These are phyloP conservation scores for Arxiozyma telluris DNA, from an alignment of 1,139 yeast genomes.

Conservation along the genomic window DNA sequence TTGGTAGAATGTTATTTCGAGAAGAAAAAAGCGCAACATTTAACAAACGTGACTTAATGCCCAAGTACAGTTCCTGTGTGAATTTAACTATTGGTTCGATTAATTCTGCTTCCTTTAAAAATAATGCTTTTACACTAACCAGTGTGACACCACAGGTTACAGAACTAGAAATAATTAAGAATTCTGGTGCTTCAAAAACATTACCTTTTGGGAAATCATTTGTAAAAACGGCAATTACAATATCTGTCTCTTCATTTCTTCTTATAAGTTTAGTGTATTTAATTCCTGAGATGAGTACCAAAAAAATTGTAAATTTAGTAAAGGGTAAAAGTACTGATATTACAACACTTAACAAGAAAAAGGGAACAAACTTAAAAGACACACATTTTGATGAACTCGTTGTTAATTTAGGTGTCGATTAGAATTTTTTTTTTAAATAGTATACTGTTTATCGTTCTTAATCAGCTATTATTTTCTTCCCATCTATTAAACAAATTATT, in stretches of 20 bases:
- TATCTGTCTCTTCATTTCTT: neutral
- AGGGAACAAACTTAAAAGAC: neutral
- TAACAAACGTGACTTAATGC: neutral
- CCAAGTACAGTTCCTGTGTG: neutral
- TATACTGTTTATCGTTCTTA: neutral
- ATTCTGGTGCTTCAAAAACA: neutral
- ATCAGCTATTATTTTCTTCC: neutral
- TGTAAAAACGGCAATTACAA: neutral
- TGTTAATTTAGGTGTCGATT: neutral
- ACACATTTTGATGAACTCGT: neutral
- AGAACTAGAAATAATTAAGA: neutral
- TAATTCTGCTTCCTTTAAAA: neutral
- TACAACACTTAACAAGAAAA: neutral
- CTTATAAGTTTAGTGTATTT: neutral
- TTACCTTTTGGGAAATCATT: neutral
- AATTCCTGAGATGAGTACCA: neutral
- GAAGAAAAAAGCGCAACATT: neutral
- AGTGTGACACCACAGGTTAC: neutral
- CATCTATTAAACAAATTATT: neutral
- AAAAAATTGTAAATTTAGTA: neutral
- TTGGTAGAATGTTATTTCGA: neutral
- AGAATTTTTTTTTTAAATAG: neutral
- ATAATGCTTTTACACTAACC: neutral
- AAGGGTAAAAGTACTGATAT: neutral
- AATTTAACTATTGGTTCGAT: neutral